Evolutionary conservation across 139 green algal species (phyloP).

Genomic region (Chlamydomonas sp.): DNA sequence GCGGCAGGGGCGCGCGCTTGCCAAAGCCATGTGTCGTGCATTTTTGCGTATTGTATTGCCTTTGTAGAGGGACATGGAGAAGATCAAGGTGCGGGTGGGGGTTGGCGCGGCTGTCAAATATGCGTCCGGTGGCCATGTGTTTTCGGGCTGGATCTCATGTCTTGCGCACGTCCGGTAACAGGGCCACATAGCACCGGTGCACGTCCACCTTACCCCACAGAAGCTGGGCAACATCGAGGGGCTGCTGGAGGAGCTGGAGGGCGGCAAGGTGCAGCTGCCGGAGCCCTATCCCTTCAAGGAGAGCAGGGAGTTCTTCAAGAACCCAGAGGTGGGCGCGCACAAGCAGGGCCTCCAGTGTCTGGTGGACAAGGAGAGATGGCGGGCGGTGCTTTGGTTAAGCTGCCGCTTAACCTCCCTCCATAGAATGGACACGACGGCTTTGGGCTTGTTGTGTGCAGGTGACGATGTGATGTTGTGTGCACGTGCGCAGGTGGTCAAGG

Average conservation of each 20-base stretch:
- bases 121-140: slow-evolving; percentile 34
- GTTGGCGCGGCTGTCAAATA: slow-evolving; percentile 46
- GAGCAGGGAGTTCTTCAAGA: slow-evolving; percentile 84
- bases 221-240: slow-evolving; percentile 52
- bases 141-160: slow-evolving; percentile 28
- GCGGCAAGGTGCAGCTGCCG: slow-evolving; percentile 77
- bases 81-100: not conserved
- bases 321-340: slow-evolving; percentile 55
- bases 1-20: not conserved
- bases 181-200: too few relatives aligned
- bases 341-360: not conserved
- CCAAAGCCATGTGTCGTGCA: not conserved
- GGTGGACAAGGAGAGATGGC: too few relatives aligned
- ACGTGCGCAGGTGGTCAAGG: slow-evolving; percentile 47
- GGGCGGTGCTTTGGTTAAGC: too few relatives aligned
- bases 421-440: not conserved
- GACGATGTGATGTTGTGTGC: slow-evolving; percentile 5
- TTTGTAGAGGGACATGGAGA: too few relatives aligned
- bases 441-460: not conserved
- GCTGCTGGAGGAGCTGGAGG: slow-evolving; percentile 65
- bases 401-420: not conserved
- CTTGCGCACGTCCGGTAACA: too few relatives aligned
- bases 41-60: too few relatives aligned
- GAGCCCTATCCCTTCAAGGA: slow-evolving; percentile 91
- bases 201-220: not conserved